A percentile compares a stretch with the other conserved stretches of the same genome.
Evolutionary conservation across 1,139 yeast species (phyloP).

Genomic region (Meyerozyma sp.): DNA sequence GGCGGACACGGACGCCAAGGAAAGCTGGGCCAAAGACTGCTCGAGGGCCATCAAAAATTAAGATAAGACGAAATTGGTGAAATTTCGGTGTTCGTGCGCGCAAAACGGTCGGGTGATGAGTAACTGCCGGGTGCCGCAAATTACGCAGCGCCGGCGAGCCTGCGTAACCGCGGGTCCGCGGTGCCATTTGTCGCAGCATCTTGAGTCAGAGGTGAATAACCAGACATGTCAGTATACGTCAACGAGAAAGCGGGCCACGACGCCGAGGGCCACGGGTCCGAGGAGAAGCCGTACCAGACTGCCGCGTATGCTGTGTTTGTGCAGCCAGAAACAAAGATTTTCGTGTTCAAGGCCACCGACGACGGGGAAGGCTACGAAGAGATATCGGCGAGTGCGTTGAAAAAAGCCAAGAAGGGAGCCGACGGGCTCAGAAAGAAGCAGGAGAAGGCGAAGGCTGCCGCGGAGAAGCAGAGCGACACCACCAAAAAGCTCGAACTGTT

Average conservation of each 20-base stretch:
- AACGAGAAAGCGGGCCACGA: conserved; percentile 72
- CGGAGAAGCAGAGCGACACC: conserved; percentile 58
- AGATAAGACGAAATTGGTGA: not conserved
- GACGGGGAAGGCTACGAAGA: conserved; percentile 60
- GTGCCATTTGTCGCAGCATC: not conserved
- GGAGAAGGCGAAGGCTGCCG: conserved; percentile 69
- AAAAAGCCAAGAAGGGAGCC: conserved; percentile 95
- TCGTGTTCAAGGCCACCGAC: conserved; percentile 60
- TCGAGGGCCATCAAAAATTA: conserved; percentile 46
- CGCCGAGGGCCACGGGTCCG: conserved; percentile 52
- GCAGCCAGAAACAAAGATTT: conserved; percentile 54
- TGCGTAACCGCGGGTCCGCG: not conserved
- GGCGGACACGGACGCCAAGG: conserved; percentile 41
- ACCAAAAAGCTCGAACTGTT: conserved; percentile 73
- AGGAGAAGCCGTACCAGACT: conserved; percentile 67
- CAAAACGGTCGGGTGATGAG: not conserved
- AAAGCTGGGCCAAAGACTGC: conserved; percentile 54
- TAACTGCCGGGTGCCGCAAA: not conserved
- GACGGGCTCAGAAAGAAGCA: conserved; percentile 88
- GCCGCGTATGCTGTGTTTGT: conserved; percentile 77
- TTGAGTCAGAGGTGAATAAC: not conserved
- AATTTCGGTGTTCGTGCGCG: not conserved
- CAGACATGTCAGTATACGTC: conserved; percentile 47
- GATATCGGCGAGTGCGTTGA: conserved; percentile 88
- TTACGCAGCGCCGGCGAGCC: not conserved